Base-by-base conservation (phyloP, 2,329 filamentous ascomycete species). In the Lomentospora prolificans region DNA sequence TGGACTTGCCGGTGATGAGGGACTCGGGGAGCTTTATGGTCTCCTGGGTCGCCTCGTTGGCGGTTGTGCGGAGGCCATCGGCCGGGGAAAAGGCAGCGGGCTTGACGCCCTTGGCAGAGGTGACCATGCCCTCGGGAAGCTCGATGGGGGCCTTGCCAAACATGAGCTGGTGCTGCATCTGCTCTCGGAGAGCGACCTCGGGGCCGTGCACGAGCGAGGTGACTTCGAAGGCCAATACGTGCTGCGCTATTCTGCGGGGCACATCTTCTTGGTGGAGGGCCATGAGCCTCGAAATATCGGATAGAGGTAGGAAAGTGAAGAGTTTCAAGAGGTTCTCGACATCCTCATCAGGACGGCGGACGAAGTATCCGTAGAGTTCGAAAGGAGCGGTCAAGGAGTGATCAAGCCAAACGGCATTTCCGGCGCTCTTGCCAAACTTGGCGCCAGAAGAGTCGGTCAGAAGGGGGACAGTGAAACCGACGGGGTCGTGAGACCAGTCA, bases 341-440 rank as follows among this genome's bases (percentile, higher is more conserved):
- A 55, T 95, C 87, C 8, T 80, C 80, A 65, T 99, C 94, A 0
- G 90, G 76, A 0, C 87, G 85, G 53, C 89, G 82, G 60, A 96
- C 77, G 63, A 97, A 94, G 74, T 92, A 96, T 67, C 91, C 77
- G 67, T 97, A 97, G 1, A 97, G 76, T 57, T 97, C 90, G 64
- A 92, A 96, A 0, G 84, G 75, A 28, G 80, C 84, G 1, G 92
- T 95, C 79, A 90, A 81, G 63, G 86, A 84, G 55, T 78, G 77
- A 67, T 96, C 90, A 3, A 99, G 79, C 94, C 94, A 99, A 33
- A 99, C 72, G 2, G 92, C 91, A 67, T 97, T 97, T 25, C 91
- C 92, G 2, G 90, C 87, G 60, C 86, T 95, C 74, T 99, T 99
- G 53, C 94, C 94, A 63, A 97, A 91, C 70, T 99, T 99, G 66